A percentile compares a stretch with the other conserved stretches of the same genome.
These are phyloP conservation scores for Suillus fuscotomentosus DNA, from an alignment of 768 basidiomycete genomes.

Conservation along the genomic window DNA sequence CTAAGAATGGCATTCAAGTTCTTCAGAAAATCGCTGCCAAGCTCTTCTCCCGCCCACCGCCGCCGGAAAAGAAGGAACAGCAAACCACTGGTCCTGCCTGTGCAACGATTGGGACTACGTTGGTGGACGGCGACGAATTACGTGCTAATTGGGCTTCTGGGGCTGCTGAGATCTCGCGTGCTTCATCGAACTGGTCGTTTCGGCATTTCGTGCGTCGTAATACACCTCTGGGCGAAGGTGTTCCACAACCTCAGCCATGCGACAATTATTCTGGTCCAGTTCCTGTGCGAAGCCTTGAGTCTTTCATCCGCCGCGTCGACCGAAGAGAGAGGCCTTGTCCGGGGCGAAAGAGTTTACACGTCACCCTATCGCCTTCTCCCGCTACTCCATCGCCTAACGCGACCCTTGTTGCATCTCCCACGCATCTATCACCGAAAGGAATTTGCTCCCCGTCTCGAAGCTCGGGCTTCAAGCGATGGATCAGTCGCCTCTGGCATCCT, in stretches of 20 bases:
- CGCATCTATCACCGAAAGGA: not conserved
- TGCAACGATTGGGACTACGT: not conserved
- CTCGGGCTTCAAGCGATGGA: conserved; percentile 6
- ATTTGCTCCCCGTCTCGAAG: not conserved
- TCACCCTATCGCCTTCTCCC: not conserved
- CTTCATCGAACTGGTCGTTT: not conserved
- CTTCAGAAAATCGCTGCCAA: not conserved
- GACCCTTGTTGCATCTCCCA: conserved; percentile 7
- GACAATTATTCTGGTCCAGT: not conserved
- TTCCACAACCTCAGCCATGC: not conserved
- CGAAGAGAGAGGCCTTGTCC: not conserved
- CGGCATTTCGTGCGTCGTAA: not conserved
- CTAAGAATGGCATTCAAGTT: not conserved
- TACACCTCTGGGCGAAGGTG: not conserved
- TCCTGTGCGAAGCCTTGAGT: not conserved
- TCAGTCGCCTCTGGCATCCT: conserved; percentile 7
- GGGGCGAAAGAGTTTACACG: not conserved
- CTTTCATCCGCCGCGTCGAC: not conserved
- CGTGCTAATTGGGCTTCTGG: not conserved
- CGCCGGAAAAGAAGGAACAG: not conserved
- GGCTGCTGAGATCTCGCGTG: not conserved
- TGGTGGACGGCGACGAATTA: not conserved
- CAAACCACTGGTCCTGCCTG: not conserved
- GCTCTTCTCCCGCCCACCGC: not conserved
- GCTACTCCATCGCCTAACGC: not conserved